Evolutionary conservation across 495 filamentous ascomycete genomes (phyloP).

Genomic region (Daldinia loculata): DNA sequence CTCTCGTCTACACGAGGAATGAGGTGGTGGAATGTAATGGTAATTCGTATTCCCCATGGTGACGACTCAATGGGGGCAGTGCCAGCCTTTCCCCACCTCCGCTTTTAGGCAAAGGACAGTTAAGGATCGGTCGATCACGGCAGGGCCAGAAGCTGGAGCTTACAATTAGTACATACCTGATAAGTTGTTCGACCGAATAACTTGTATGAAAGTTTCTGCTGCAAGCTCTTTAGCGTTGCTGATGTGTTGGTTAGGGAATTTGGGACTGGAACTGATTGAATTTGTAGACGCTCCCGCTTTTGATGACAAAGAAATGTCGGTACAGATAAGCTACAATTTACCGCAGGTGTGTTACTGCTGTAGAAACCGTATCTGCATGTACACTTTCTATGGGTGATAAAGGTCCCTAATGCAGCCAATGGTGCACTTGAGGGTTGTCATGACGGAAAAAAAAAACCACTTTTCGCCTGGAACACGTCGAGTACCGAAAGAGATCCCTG

Average conservation of each 20-base stretch:
- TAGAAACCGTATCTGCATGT: constrained; percentile 13
- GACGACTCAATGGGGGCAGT: constrained; percentile 33
- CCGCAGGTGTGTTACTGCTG: background rate
- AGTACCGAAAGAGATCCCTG: constrained; percentile 11
- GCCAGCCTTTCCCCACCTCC: constrained; percentile 35
- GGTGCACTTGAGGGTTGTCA: constrained; percentile 3
- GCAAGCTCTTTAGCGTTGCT: constrained; percentile 28
- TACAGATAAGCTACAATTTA: constrained; percentile 5
- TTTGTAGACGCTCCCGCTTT: constrained; percentile 25
- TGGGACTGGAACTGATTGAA: constrained; percentile 5
- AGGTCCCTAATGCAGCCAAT: background rate
- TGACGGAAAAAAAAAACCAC: constrained; percentile 1
- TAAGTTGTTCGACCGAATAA: background rate
- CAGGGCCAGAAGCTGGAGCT: constrained; percentile 18
- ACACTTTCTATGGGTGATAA: background rate
- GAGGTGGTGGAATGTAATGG: constrained; percentile 24
- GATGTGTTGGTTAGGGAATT: constrained; percentile 29
- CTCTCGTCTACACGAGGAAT: constrained; percentile 13
- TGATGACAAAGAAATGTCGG: constrained; percentile 1
- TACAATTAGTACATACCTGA: constrained; percentile 8
- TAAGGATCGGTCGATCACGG: constrained; percentile 36
- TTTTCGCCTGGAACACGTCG: background rate
- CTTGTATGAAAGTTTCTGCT: constrained; percentile 12
- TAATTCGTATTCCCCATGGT: constrained; percentile 43
- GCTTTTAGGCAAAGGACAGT: constrained; percentile 37